phyloP scores from a whole-genome alignment of 208 protist genomes.

The Willaertia magna region DNA sequence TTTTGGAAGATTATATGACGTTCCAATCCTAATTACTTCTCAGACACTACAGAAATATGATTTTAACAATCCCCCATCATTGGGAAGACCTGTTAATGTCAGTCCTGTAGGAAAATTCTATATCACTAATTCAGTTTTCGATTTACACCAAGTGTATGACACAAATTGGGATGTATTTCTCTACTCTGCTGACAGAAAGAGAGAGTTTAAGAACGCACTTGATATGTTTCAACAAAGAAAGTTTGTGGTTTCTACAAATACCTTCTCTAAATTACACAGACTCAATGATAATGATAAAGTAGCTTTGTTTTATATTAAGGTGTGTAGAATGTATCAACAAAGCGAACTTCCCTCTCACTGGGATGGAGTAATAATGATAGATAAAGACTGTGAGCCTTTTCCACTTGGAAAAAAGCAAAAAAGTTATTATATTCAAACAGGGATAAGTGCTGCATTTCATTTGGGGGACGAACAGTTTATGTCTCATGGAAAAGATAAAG shows the following conservation, averaged over 20 bases:
- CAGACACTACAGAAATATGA: background rate
- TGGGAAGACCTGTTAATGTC: background rate
- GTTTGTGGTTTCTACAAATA: background rate
- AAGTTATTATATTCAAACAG: background rate
- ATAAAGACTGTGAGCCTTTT: background rate
- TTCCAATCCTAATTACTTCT: background rate
- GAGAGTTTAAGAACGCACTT: background rate
- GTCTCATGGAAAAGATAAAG: background rate
- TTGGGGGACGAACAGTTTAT: background rate
- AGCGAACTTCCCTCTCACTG: background rate
- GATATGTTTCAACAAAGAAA: conserved; percentile 6
- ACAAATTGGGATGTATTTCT: background rate
- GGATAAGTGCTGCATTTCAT: background rate
- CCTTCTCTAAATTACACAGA: background rate
- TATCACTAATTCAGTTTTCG: background rate
- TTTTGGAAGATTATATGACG: background rate
- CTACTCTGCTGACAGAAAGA: background rate
- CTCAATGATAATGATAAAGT: background rate
- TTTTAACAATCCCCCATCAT: no score
- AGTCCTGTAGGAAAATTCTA: background rate
- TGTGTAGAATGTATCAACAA: conserved; percentile 7
- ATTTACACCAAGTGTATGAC: background rate
- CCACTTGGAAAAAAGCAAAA: background rate
- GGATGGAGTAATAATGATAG: background rate
- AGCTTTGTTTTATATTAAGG: background rate